Percentiles rank a stretch among this genome's conserved stretches.
phyloP scores from a whole-genome alignment of 768 basidiomycete species.

The Collybiopsis luxurians region DNA sequence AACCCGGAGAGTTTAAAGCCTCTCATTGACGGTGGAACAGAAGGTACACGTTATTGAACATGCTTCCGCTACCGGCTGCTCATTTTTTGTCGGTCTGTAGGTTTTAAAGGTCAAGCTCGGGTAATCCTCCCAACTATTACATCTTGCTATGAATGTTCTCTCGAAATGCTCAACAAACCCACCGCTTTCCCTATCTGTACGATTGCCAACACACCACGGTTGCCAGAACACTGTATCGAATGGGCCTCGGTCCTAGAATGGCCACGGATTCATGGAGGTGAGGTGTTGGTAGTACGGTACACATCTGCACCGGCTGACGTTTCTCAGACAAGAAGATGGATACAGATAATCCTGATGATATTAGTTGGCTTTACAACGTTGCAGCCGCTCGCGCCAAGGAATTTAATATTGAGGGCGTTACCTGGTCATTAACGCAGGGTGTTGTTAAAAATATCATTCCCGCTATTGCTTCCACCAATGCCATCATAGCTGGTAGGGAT shows the following conservation, averaged over 20 bases:
- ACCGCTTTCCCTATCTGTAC: slow-evolving; percentile 98
- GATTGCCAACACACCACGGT: slow-evolving; percentile 96
- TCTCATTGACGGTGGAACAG: slow-evolving; percentile 97
- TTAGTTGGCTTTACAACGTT: slow-evolving; percentile 84
- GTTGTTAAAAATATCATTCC: slow-evolving; percentile 99
- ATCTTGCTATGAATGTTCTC: slow-evolving; percentile 96
- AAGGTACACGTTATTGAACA: slow-evolving; percentile 52
- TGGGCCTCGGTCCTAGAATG: slow-evolving; percentile 99
- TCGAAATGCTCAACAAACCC: slow-evolving; percentile 97
- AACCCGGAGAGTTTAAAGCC: slow-evolving; percentile 93
- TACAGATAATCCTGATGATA: slow-evolving; percentile 96
- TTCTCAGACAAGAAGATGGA: slow-evolving; percentile 90
- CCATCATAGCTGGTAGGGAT: slow-evolving; percentile 85
- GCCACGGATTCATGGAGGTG: slow-evolving; percentile 91
- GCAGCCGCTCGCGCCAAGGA: slow-evolving; percentile 84
- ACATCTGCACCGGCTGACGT: background rate
- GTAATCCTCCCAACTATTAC: slow-evolving; percentile 94
- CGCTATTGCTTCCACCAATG: slow-evolving; percentile 97
- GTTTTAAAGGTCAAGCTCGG: slow-evolving; percentile 97
- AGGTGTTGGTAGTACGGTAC: slow-evolving; percentile 9
- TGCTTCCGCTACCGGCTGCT: no score
- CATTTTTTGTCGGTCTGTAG: slow-evolving; percentile 36
- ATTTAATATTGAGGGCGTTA: slow-evolving; percentile 97
- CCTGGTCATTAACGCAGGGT: slow-evolving; percentile 96
- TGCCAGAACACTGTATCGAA: slow-evolving; percentile 99